Evolutionary conservation across 495 filamentous ascomycete genomes (phyloP).

Genomic region (Aspergillus conjunctus): DNA sequence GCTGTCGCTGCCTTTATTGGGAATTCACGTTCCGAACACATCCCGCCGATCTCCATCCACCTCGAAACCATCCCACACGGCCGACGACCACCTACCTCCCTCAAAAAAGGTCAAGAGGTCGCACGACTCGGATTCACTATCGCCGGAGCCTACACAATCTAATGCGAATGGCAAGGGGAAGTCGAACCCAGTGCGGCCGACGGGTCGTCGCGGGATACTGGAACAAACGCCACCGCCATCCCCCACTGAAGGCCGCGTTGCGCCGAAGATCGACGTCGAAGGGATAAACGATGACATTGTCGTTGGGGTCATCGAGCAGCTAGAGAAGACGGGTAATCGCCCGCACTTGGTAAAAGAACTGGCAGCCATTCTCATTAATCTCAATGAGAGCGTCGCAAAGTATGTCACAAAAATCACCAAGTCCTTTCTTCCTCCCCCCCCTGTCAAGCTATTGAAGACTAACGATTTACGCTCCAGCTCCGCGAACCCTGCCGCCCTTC

Average conservation of each 20-base stretch:
- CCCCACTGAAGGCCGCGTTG: conserved; percentile 56
- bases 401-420: conserved; percentile 48
- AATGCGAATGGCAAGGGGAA: conserved; percentile 37
- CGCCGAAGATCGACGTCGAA: conserved; percentile 77
- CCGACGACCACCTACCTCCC: conserved; percentile 61
- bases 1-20: conserved; percentile 87
- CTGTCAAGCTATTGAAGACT: conserved; percentile 25
- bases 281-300: conserved; percentile 96
- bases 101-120: conserved; percentile 87
- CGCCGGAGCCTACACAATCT: conserved; percentile 49
- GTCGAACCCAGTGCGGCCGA: conserved; percentile 48
- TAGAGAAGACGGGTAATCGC: conserved; percentile 89
- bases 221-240: conserved; percentile 88
- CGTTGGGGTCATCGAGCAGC: conserved; percentile 83
- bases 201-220: conserved; percentile 50
- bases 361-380: conserved; percentile 72
- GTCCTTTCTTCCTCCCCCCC: background rate
- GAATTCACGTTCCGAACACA: conserved; percentile 85
- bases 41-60: conserved; percentile 69
- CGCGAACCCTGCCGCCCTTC: conserved; percentile 90
- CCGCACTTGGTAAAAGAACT: conserved; percentile 95
- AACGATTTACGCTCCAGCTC: conserved; percentile 65
- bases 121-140: conserved; percentile 60
- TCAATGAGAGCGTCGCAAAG: conserved; percentile 87
- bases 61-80: conserved; percentile 53